These are phyloP conservation scores for Xylaria sp. DNA, from an alignment of 2,329 filamentous ascomycete genomes.

Conservation along the genomic window DNA sequence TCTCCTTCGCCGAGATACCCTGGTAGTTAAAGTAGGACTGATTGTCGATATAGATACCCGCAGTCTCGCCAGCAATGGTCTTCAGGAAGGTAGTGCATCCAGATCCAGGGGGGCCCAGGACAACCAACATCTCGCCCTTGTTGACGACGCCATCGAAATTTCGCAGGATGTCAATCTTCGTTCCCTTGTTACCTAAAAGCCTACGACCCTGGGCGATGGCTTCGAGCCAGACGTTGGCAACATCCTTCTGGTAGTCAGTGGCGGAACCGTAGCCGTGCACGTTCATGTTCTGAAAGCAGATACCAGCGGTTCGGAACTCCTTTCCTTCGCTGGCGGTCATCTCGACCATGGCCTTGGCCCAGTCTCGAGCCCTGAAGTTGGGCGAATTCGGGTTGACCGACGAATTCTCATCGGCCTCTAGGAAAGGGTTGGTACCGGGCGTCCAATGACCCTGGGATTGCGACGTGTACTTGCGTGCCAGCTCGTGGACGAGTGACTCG, in stretches of 20 bases:
- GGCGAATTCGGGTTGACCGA: constrained; percentile 63
- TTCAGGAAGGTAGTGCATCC: constrained; percentile 89
- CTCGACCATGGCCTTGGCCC: constrained; percentile 70
- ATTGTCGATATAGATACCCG: constrained; percentile 79
- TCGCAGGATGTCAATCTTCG: constrained; percentile 74
- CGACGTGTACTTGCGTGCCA: constrained; percentile 66
- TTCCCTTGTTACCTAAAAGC: constrained; percentile 63
- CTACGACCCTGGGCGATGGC: constrained; percentile 57
- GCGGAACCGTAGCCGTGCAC: constrained; percentile 74
- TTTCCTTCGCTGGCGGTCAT: constrained; percentile 64
- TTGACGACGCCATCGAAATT: constrained; percentile 75
- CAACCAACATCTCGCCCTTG: constrained; percentile 80
- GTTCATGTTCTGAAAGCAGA: constrained; percentile 74
- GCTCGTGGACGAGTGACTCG: constrained; percentile 63
- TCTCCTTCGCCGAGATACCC: constrained; percentile 76
- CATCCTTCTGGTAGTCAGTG: constrained; percentile 77
- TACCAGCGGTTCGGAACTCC: constrained; percentile 69
- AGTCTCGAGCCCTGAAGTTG: constrained; percentile 66
- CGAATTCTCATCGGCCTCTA: constrained; percentile 59
- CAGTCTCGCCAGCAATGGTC: constrained; percentile 83
- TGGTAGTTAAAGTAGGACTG: constrained; percentile 85
- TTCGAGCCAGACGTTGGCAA: constrained; percentile 70
- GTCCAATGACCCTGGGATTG: constrained; percentile 54
- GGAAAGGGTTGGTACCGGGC: constrained; percentile 62
- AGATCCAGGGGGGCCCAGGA: constrained; percentile 76